These are phyloP conservation scores for Brassica cretica DNA, from an alignment of 345 rosid genomes.

Conservation along the genomic window DNA sequence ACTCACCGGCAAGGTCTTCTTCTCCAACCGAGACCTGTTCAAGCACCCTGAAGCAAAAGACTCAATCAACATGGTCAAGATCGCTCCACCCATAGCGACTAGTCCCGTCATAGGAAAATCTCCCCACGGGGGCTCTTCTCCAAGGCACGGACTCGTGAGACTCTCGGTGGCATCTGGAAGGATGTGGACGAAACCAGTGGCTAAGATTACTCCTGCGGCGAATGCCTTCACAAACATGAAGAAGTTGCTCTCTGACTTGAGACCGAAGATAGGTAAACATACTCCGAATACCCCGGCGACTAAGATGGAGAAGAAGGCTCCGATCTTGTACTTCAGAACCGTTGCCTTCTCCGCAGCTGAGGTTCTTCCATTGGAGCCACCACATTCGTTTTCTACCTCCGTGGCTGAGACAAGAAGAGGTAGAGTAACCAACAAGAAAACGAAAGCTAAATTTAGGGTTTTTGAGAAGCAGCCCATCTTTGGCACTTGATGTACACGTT, in stretches of 20 bases:
- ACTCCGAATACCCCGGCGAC: constrained; percentile 58
- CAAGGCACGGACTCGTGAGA: constrained; percentile 55
- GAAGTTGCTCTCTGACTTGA: constrained; percentile 53
- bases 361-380: constrained; percentile 16
- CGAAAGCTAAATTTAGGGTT: constrained; percentile 1
- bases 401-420: constrained; percentile 30
- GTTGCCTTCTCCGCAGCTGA: constrained; percentile 22
- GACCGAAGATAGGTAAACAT: constrained; percentile 49
- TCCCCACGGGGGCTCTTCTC: constrained; percentile 47
- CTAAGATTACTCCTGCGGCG: constrained; percentile 66
- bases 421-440: not conserved
- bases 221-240: constrained; percentile 67
- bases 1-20: constrained; percentile 33
- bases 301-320: constrained; percentile 56
- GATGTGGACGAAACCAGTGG: constrained; percentile 68
- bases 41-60: constrained; percentile 51
- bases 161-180: constrained; percentile 62
- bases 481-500: constrained; percentile 19
- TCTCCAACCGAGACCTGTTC: constrained; percentile 38
- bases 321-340: constrained; percentile 45
- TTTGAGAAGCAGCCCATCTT: constrained; percentile 24
- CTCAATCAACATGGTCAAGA: constrained; percentile 59
- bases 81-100: constrained; percentile 58
- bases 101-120: constrained; percentile 61
- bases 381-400: constrained; percentile 26